Percentiles rank a stretch among this genome's conserved stretches.
Conservation (phyloP, 305 asterid species). For the Rubia balearica region DNA sequence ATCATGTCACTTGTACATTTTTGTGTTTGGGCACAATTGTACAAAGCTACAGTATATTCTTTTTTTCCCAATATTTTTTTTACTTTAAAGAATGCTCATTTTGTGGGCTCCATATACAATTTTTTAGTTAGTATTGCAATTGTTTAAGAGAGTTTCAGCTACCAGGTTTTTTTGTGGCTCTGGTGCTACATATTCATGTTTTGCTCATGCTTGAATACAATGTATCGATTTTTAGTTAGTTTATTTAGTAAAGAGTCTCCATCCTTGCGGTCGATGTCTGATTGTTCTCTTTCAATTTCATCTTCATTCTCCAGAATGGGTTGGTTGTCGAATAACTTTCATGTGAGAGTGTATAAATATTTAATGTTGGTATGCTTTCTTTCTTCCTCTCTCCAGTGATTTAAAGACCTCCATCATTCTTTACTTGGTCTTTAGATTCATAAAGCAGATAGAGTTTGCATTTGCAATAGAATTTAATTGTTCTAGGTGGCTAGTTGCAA, state of each 20-base stretch:
- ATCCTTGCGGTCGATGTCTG: neutral
- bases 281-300: neutral
- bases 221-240: neutral
- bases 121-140: neutral
- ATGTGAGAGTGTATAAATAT: neutral
- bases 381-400: neutral
- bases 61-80: neutral
- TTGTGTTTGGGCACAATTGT: neutral
- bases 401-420: neutral
- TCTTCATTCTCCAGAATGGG: neutral
- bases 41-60: neutral
- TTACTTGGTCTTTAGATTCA: neutral
- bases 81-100: neutral
- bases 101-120: neutral
- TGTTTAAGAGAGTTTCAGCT: neutral
- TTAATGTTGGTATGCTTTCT: neutral
- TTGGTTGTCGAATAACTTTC: neutral
- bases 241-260: neutral
- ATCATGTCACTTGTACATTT: neutral
- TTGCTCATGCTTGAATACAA: neutral
- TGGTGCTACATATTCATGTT: neutral
- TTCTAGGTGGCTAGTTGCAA: neutral
- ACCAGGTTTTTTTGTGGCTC: neutral
- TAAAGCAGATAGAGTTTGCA: constrained; percentile 1
- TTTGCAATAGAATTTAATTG: neutral